Evolutionary conservation across 129 eudicot species (phyloP).

Genomic region (Mikania micrantha): DNA sequence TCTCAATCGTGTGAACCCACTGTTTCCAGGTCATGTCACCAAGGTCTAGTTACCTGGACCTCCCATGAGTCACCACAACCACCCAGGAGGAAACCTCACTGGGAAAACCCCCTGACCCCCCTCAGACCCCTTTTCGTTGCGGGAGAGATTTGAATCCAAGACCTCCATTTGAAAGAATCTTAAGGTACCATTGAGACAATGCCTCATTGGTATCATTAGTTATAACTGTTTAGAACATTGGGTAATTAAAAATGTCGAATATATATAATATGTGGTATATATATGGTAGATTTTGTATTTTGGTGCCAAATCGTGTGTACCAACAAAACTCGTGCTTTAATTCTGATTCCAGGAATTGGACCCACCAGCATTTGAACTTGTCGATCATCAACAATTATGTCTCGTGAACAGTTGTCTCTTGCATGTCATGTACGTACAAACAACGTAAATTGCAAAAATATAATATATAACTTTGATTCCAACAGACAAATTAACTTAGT

Average conservation of each 20-base stretch:
- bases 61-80: too few relatives aligned
- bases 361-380: conserved; percentile 15
- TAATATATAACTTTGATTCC: neutral
- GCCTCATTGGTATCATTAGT: neutral
- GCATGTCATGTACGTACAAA: neutral
- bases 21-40: too few relatives aligned
- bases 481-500: too few relatives aligned
- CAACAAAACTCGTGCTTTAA: neutral
- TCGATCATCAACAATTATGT: conserved; percentile 12
- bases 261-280: neutral
- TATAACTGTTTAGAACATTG: neutral
- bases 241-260: neutral
- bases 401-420: conserved; percentile 17
- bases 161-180: too few relatives aligned
- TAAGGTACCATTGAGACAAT: too few relatives aligned
- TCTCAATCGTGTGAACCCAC: too few relatives aligned
- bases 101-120: too few relatives aligned
- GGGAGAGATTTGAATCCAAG: too few relatives aligned
- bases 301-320: conserved; percentile 10
- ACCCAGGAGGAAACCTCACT: too few relatives aligned
- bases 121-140: too few relatives aligned
- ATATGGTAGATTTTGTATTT: neutral
- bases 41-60: too few relatives aligned
- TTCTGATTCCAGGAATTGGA: conserved; percentile 17
- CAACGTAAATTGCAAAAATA: neutral